Evolutionary conservation across 1,139 yeast genomes (phyloP).

Genomic region (Geotrichum australiense): DNA sequence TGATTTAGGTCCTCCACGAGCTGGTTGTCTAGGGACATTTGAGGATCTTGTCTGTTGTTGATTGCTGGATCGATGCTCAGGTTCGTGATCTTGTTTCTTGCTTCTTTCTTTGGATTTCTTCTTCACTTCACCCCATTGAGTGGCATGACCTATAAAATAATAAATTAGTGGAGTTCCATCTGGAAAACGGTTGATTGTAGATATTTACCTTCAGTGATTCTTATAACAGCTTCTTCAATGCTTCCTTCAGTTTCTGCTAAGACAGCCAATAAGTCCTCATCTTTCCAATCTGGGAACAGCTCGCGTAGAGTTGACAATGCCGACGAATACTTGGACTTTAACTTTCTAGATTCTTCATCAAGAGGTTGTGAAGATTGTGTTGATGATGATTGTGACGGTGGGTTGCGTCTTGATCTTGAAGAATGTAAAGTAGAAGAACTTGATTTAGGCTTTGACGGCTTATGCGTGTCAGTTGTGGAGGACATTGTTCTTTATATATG

Average conservation of each 20-base stretch:
- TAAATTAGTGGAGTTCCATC: no score
- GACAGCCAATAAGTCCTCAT: conserved; percentile 71
- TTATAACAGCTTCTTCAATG: conserved; percentile 72
- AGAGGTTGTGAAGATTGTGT: conserved; percentile 19
- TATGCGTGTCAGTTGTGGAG: conserved; percentile 16
- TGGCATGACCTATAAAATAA: conserved; percentile 35
- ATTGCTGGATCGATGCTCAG: conserved; percentile 12
- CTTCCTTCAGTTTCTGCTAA: conserved; percentile 68
- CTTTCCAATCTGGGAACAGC: conserved; percentile 92
- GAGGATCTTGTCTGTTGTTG: conserved; percentile 11
- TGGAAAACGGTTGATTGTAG: background rate
- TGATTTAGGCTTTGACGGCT: conserved; percentile 19
- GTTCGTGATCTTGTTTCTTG: conserved; percentile 26
- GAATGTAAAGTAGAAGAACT: conserved; percentile 11
- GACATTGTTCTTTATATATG: conserved; percentile 12
- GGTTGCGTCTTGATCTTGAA: conserved; percentile 17
- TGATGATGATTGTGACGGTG: conserved; percentile 10
- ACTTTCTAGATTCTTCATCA: conserved; percentile 38
- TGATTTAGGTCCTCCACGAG: conserved; percentile 19
- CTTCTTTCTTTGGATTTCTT: conserved; percentile 45
- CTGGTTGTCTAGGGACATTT: conserved; percentile 12
- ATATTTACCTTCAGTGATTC: conserved; percentile 66
- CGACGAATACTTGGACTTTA: conserved; percentile 29
- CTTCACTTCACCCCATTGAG: conserved; percentile 58
- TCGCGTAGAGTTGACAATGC: conserved; percentile 63